Percentiles rank a stretch among this genome's conserved stretches.
These are phyloP conservation scores for Endoconidiophora laricicola DNA, from an alignment of 2,329 filamentous ascomycete genomes.

Conservation along the genomic window DNA sequence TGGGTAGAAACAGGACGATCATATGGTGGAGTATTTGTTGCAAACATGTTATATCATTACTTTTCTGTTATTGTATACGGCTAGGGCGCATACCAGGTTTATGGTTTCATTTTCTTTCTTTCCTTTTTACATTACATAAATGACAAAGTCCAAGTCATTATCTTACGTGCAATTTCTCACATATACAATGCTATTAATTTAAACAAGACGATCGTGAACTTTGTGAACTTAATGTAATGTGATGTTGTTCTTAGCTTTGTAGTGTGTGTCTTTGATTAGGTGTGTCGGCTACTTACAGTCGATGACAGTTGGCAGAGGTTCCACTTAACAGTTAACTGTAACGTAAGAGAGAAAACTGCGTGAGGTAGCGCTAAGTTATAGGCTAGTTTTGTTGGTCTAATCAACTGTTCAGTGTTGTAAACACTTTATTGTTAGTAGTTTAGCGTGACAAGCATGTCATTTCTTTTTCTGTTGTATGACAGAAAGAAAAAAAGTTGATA, in stretches of 20 bases:
- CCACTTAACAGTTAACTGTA: too few relatives aligned
- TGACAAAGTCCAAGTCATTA: neutral
- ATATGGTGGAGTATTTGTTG: neutral
- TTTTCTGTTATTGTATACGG: too few relatives aligned
- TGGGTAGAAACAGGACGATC: neutral
- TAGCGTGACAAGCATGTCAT: too few relatives aligned
- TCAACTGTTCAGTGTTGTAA: too few relatives aligned
- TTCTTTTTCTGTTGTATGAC: too few relatives aligned
- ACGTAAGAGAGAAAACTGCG: too few relatives aligned
- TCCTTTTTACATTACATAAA: conserved; percentile 3
- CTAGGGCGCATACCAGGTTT: too few relatives aligned
- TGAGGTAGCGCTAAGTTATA: too few relatives aligned
- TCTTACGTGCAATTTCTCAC: neutral
- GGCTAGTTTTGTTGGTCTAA: too few relatives aligned
- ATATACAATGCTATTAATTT: neutral
- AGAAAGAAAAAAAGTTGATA: too few relatives aligned
- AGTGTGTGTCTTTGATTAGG: neutral
- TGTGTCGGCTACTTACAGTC: neutral
- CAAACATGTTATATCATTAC: too few relatives aligned
- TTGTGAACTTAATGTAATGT: neutral
- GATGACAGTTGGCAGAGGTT: neutral
- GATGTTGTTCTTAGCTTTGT: neutral
- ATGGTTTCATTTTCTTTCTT: neutral
- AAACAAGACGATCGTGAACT: neutral
- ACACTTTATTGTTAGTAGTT: too few relatives aligned